Evolutionary conservation across 805 yeast species (phyloP), one percentile per base, ranked within the genome.

Genomic region (Metschnikowia corniflorae): DNA sequence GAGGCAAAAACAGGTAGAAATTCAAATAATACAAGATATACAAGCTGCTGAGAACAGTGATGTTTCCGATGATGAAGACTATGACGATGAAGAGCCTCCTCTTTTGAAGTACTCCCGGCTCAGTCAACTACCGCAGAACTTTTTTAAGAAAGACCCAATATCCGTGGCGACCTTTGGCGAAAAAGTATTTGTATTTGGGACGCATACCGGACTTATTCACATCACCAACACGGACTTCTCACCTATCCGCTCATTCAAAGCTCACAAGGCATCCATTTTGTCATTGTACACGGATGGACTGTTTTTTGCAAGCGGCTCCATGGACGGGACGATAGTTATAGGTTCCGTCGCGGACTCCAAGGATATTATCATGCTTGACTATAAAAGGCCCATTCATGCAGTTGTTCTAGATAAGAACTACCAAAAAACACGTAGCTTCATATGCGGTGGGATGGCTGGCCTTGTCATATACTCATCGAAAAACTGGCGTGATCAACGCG

Each of bases 381-480:
- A 88, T 58, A 82, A 83, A 49, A 67, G 97, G 19, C 97, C 97
- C 0, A 74, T 93, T 0, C 94, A 88, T 54, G 80, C 95, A 0
- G 94, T 91, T 3, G 85, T 87, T 0, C 58, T 93, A 5, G 93
- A 85, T 48, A 77, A 78, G 8, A 75, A 80, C 39, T 93, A 86
- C 56, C 58, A 55, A 26, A 70, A 68, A 7, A 70, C 80, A 0
- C 75, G 77, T 38, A 70, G 82, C 7, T 91, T 88, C 49, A 69
- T 87, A 0, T 80, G 89, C 21, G 97, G 97, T 3, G 97, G 97
- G 0, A 87, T 82, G 63, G 81, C 88, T 6, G 97, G 97, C 0
- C 78, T 84, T 31, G 81, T 93, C 0, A 61, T 84, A 0, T 62
- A 79, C 31, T 82, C 94, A 1, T 81, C 82, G 25, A 71, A 80